Percentiles rank a stretch among this genome's conserved stretches.
These are phyloP conservation scores for Poa pratensis DNA, from an alignment of 176 grass and related monocot species.

Conservation along the genomic window DNA sequence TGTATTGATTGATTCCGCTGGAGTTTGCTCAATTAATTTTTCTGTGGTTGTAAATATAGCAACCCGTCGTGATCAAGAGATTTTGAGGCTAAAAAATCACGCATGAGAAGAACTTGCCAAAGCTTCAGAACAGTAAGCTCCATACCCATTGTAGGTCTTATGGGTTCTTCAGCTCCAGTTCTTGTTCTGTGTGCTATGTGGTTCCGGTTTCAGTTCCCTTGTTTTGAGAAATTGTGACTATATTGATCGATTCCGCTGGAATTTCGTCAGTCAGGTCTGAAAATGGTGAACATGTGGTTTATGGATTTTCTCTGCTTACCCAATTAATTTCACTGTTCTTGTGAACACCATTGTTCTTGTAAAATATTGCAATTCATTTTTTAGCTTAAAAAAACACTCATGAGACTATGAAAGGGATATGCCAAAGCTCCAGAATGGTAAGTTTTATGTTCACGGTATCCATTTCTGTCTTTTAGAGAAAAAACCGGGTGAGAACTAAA, in stretches of 20 bases:
- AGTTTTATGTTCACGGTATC: background rate
- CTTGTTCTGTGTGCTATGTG: too few relatives aligned
- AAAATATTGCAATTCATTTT: too few relatives aligned
- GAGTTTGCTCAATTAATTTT: background rate
- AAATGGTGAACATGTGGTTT: too few relatives aligned
- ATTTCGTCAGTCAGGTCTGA: too few relatives aligned
- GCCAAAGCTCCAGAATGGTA: background rate
- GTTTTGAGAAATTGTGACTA: too few relatives aligned
- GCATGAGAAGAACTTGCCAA: background rate
- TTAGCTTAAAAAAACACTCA: background rate
- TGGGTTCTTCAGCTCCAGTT: too few relatives aligned
- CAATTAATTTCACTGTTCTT: too few relatives aligned
- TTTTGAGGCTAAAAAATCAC: background rate
- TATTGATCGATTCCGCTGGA: too few relatives aligned
- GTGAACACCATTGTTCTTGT: too few relatives aligned
- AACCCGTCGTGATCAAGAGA: background rate
- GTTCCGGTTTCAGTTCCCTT: too few relatives aligned
- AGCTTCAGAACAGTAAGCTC: background rate
- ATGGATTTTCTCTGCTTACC: too few relatives aligned
- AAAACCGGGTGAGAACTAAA: background rate
- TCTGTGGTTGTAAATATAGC: background rate
- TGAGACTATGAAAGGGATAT: background rate
- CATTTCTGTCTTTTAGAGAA: background rate
- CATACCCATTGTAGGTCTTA: background rate
- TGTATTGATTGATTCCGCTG: too few relatives aligned